phyloP scores from a whole-genome alignment of 768 basidiomycete genomes.

The Pleurotus tuber-regium region DNA sequence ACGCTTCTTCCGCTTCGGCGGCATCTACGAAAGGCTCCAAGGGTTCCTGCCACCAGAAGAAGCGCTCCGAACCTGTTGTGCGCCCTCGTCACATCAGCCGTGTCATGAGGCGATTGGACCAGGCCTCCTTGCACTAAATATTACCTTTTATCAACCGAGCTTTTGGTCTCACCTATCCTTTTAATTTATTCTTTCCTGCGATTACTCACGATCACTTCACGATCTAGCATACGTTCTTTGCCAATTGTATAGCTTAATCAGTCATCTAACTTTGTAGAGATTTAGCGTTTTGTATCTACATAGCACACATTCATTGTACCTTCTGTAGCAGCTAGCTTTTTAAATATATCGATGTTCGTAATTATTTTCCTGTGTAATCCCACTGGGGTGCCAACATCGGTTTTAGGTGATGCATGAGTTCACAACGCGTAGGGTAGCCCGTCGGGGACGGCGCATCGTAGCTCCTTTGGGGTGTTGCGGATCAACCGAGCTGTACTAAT shows the following conservation, averaged over 20 bases:
- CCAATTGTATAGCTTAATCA: neutral
- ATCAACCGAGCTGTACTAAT: no score
- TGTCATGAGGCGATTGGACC: conserved; percentile 19
- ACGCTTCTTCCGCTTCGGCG: conserved; percentile 14
- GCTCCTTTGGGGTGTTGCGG: no score
- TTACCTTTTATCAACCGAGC: neutral
- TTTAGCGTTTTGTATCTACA: neutral
- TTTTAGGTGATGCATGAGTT: no score
- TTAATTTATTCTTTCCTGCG: neutral
- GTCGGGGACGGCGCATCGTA: no score
- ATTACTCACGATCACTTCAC: neutral
- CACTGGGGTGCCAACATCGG: no score
- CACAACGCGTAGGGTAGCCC: no score
- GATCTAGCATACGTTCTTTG: neutral
- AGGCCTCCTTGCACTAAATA: neutral
- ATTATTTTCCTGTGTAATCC: no score
- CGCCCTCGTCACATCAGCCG: conserved; percentile 27
- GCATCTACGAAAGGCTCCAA: conserved; percentile 14
- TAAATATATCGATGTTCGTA: no score
- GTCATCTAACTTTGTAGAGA: no score
- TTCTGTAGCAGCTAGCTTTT: no score
- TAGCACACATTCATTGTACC: conserved; percentile 5
- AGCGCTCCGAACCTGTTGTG: conserved; percentile 8
- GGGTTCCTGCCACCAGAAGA: conserved; percentile 21
- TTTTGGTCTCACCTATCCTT: neutral